Percentiles rank a stretch among this genome's conserved stretches.
These are phyloP conservation scores for Sutorius australiensis DNA, from an alignment of 768 basidiomycete species.

Conservation along the genomic window DNA sequence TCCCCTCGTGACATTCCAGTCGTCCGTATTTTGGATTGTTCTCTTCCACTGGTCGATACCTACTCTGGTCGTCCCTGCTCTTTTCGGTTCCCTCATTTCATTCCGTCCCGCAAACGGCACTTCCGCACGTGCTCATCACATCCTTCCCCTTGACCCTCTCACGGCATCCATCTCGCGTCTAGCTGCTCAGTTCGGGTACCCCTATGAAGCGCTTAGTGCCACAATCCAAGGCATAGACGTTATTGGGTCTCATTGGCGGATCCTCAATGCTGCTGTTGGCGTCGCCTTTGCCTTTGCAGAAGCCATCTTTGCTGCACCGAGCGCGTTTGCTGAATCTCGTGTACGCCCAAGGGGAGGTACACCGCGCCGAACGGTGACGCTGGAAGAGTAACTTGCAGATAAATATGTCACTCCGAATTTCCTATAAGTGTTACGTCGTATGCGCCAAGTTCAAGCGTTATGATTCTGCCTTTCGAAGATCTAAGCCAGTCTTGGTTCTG, in stretches of 20 bases:
- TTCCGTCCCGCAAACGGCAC: slow-evolving; percentile 46
- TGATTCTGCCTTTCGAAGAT: background rate
- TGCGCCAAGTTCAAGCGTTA: background rate
- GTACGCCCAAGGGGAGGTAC: slow-evolving; percentile 20
- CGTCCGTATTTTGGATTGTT: slow-evolving; percentile 48
- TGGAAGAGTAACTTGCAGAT: slow-evolving; percentile 19
- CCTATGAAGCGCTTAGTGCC: slow-evolving; percentile 33
- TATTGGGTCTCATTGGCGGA: slow-evolving; percentile 52
- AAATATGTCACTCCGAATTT: background rate
- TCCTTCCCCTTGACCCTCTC: slow-evolving; percentile 50
- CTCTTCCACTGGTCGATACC: slow-evolving; percentile 63
- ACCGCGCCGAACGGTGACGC: slow-evolving; percentile 17
- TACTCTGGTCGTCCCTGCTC: slow-evolving; percentile 52
- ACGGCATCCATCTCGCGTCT: slow-evolving; percentile 63
- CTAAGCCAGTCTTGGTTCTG: slow-evolving; percentile 8
- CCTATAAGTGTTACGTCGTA: background rate
- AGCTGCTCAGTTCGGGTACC: slow-evolving; percentile 58
- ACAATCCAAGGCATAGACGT: slow-evolving; percentile 44
- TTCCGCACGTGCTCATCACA: slow-evolving; percentile 19
- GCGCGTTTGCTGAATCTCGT: slow-evolving; percentile 32
- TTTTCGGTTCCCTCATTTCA: slow-evolving; percentile 58
- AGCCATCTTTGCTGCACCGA: slow-evolving; percentile 49
- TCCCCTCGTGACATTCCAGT: slow-evolving; percentile 42
- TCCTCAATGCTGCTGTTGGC: slow-evolving; percentile 50
- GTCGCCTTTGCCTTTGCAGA: slow-evolving; percentile 69